Base-by-base conservation (phyloP, 1,139 yeast species). In the Nakaseomyces bracarensis region DNA sequence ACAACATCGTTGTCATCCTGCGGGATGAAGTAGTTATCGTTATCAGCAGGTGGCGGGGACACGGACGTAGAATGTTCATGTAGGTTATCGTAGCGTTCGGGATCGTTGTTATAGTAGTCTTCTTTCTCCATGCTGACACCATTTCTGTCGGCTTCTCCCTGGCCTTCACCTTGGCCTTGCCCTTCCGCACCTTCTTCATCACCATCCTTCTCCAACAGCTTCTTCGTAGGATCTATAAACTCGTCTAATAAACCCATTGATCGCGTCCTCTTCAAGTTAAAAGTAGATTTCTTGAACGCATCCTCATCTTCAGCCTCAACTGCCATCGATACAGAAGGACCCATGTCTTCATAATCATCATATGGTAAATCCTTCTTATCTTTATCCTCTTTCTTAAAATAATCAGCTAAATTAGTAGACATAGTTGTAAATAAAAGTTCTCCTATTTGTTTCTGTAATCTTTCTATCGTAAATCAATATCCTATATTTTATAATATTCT, bases 1-100 rank as follows among this genome's bases (percentile, higher is more conserved):
- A 75, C 75, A 29, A 89, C 71, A 54, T 83, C 94, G 22, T 79
- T 76, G 64, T 91, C 98, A 63, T 91, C 98, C 55, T 83, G 87
- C 13, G 86, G 84, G 25, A 65, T 57, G 28, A 65, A 50, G 14
- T 55, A 61, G 40, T 60, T 66, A 9, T 65, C 62, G 4, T 66
- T 57, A 25, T 63, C 68, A 1, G 72, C 68, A 2, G 65, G 58
- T 3, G 64, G 63, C 11, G 61, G 64, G 4, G 64, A 60, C n/a
- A 46, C 53, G 3, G 60, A 54, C 4, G 52, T 46, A 4, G 55
- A 54, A 13, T 45, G 46, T 25, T 47, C 46, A 9, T 40, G 23
- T 11, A 33, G 26, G 8, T 33, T 14, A 20, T 33, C 36, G 18
- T 33, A 33, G 34, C 33, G 23, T 13, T 50, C 35, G 13, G 40